Evolutionary conservation across 495 filamentous ascomycete species (phyloP).

Genomic region (Xylaria palmicola): DNA sequence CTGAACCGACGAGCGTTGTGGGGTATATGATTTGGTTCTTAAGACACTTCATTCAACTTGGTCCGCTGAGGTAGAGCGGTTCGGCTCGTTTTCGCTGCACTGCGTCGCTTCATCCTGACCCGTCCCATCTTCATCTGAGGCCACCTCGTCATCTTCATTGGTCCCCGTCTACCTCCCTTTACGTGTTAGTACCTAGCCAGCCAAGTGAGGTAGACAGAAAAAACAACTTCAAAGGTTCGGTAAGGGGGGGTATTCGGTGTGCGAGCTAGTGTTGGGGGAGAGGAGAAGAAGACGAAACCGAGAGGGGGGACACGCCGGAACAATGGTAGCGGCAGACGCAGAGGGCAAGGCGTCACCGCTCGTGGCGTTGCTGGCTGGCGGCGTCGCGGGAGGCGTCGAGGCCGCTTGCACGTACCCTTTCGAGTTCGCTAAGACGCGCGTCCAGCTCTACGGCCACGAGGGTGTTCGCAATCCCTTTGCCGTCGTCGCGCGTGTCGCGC

Average conservation of each 20-base stretch:
- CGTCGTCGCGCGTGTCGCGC: constrained; percentile 36
- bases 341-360: constrained; percentile 33
- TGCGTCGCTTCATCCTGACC: not conserved
- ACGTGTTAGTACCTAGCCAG: too few species aligned
- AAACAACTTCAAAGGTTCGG: too few species aligned
- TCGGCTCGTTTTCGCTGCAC: not conserved
- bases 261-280: too few species aligned
- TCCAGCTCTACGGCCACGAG: constrained; percentile 53
- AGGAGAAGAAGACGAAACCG: not conserved
- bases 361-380: constrained; percentile 54
- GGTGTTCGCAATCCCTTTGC: constrained; percentile 53
- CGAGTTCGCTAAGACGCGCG: constrained; percentile 66
- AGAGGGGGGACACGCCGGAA: not conserved
- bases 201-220: not conserved
- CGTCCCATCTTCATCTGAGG: too few species aligned
- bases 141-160: too few species aligned
- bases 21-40: not conserved
- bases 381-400: constrained; percentile 55
- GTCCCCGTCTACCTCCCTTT: too few species aligned
- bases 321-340: constrained; percentile 22
- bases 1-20: not conserved
- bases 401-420: constrained; percentile 63
- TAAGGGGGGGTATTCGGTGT: too few species aligned
- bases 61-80: not conserved
- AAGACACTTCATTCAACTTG: not conserved